Conservation (phyloP, 2,329 filamentous ascomycete species). For the Chrysosphaeria jannelii region DNA sequence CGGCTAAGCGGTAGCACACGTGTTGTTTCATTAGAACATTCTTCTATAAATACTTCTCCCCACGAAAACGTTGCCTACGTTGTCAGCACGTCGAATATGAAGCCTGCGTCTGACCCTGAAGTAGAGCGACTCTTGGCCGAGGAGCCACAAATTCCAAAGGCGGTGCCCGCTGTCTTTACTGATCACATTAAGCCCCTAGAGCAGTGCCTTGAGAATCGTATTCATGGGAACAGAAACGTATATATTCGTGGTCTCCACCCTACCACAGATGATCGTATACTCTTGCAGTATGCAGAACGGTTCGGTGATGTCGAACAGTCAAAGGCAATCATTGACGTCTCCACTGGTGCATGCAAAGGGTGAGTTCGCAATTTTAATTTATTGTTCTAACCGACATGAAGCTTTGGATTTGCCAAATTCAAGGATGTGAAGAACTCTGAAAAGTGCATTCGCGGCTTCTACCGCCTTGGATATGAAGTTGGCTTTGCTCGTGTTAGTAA, state of each 20-base stretch:
- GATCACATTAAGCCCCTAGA: slow-evolving; percentile 75
- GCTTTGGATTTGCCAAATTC: slow-evolving; percentile 95
- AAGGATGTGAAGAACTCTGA: slow-evolving; percentile 66
- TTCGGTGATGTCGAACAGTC: slow-evolving; percentile 90
- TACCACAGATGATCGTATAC: slow-evolving; percentile 74
- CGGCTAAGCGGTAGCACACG: slow-evolving; percentile 25
- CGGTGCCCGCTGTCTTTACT: slow-evolving; percentile 70
- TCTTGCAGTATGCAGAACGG: slow-evolving; percentile 52
- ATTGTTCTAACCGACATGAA: slow-evolving; percentile 9
- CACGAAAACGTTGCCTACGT: slow-evolving; percentile 19
- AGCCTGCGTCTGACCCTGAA: slow-evolving; percentile 15
- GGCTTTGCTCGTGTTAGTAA: slow-evolving; percentile 64
- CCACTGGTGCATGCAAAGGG: slow-evolving; percentile 90
- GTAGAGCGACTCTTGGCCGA: slow-evolving; percentile 37
- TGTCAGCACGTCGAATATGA: slow-evolving; percentile 9
- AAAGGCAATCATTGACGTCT: slow-evolving; percentile 92
- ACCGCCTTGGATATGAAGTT: slow-evolving; percentile 82
- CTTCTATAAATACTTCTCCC: slow-evolving; percentile 33
- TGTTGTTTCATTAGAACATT: slow-evolving; percentile 26
- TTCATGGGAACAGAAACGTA: slow-evolving; percentile 77
- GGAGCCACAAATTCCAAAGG: slow-evolving; percentile 59
- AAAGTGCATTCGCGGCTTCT: slow-evolving; percentile 86
- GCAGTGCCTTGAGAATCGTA: slow-evolving; percentile 80
- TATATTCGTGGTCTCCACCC: slow-evolving; percentile 93
- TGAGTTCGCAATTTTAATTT: slow-evolving; percentile 12